Evolutionary conservation across 768 basidiomycete species (phyloP).

Genomic region (Amylocystis lapponica): DNA sequence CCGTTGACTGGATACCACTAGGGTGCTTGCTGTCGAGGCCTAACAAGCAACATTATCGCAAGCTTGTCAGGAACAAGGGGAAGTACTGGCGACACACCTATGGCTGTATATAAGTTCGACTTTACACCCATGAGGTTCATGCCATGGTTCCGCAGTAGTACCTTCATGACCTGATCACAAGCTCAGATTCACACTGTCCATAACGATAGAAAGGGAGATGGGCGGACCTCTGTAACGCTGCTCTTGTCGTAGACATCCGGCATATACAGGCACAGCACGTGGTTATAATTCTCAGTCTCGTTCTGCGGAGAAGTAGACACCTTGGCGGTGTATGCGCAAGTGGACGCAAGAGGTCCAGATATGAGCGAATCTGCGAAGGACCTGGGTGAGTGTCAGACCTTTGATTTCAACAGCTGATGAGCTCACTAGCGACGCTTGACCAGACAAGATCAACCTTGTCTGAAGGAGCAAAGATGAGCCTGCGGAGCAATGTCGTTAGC

Average conservation of each 20-base stretch:
- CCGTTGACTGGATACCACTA: constrained; percentile 68
- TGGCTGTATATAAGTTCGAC: constrained; percentile 58
- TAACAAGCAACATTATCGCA: constrained; percentile 13
- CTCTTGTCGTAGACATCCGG: constrained; percentile 67
- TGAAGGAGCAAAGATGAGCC: constrained; percentile 60
- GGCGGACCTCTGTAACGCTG: constrained; percentile 45
- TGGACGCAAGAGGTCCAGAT: constrained; percentile 55
- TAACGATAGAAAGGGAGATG: background rate
- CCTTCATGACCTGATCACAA: constrained; percentile 53
- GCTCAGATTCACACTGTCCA: background rate
- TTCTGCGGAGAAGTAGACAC: constrained; percentile 56
- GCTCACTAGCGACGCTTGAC: constrained; percentile 55
- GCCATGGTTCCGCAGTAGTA: constrained; percentile 61
- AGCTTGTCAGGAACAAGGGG: background rate
- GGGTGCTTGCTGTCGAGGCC: constrained; percentile 75
- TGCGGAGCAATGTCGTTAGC: constrained; percentile 21
- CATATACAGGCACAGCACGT: constrained; percentile 67
- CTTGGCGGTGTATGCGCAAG: constrained; percentile 52
- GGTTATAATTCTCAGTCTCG: constrained; percentile 46
- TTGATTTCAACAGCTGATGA: background rate
- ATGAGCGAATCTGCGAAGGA: constrained; percentile 48
- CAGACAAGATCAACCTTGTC: constrained; percentile 63
- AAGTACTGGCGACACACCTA: constrained; percentile 34
- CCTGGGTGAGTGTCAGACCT: background rate
- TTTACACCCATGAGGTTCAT: constrained; percentile 64